Evolutionary conservation across 2,329 filamentous ascomycete species (phyloP).

Genomic region (Aureobasidium sp.): DNA sequence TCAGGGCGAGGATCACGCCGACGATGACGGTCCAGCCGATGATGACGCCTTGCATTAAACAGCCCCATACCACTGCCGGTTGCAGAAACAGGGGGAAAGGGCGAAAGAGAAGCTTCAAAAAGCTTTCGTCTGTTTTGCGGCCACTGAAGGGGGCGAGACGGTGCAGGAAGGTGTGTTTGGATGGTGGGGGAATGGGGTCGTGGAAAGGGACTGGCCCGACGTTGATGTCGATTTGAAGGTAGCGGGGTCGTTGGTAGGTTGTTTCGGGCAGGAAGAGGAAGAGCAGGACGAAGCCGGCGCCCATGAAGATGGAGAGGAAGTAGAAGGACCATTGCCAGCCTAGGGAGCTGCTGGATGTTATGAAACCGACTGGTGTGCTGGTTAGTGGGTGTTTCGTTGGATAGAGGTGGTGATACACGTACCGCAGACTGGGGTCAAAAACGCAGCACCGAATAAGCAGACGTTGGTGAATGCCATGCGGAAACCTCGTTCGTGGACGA

Average conservation of each 20-base stretch:
- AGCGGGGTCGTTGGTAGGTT: slow-evolving; percentile 57
- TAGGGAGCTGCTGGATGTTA: slow-evolving; percentile 52
- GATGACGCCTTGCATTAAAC: slow-evolving; percentile 75
- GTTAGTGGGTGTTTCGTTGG: not conserved
- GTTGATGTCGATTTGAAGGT: slow-evolving; percentile 46
- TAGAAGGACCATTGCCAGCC: slow-evolving; percentile 88
- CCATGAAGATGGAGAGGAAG: slow-evolving; percentile 76
- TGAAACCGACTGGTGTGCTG: slow-evolving; percentile 56
- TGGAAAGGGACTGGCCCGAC: not conserved
- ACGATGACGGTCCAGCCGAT: slow-evolving; percentile 97
- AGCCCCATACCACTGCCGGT: slow-evolving; percentile 74
- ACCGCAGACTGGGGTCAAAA: slow-evolving; percentile 67
- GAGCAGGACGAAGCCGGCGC: slow-evolving; percentile 57
- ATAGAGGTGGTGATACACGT: not conserved
- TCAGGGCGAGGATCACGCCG: slow-evolving; percentile 67
- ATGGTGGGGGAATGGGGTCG: not conserved
- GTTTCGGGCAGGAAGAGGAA: slow-evolving; percentile 81
- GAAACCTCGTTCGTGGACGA: slow-evolving; percentile 70
- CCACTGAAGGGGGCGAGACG: slow-evolving; percentile 65
- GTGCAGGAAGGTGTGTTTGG: slow-evolving; percentile 19
- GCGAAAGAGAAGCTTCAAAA: slow-evolving; percentile 55
- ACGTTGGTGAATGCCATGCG: slow-evolving; percentile 77
- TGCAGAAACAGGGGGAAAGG: slow-evolving; percentile 78
- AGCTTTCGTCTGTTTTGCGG: slow-evolving; percentile 68
- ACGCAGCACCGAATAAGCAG: slow-evolving; percentile 61